phyloP scores from a whole-genome alignment of 768 basidiomycete species.

The Erythrobasidium yunnanense region DNA sequence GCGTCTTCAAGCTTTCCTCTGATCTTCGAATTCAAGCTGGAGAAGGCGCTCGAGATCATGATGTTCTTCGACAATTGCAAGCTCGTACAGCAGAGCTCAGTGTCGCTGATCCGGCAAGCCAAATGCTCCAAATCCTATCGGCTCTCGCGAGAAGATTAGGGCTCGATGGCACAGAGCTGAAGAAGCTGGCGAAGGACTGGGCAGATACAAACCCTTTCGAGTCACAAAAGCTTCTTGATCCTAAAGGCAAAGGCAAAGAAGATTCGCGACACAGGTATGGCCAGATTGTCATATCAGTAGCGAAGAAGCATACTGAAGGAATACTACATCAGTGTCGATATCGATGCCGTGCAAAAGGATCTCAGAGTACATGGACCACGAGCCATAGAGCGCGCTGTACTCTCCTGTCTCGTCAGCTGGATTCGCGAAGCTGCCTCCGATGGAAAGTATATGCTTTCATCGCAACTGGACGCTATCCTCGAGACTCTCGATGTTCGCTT shows the following conservation, averaged over 20 bases:
- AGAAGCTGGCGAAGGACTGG: conserved; percentile 1
- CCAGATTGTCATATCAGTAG: neutral
- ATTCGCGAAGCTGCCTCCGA: conserved; percentile 1
- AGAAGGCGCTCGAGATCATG: neutral
- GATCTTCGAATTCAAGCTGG: neutral
- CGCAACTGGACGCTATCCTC: conserved; percentile 11
- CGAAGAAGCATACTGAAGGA: neutral
- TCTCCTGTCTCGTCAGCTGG: conserved; percentile 16
- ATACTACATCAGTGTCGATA: neutral
- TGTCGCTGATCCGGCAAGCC: neutral
- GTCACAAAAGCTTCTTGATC: neutral
- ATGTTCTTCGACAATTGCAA: neutral
- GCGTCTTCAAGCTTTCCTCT: conserved; percentile 22
- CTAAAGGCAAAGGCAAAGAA: neutral
- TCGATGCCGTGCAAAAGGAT: neutral
- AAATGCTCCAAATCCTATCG: conserved; percentile 6
- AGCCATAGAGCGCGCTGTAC: conserved; percentile 16
- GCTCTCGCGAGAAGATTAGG: conserved; percentile 7
- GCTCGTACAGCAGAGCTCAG: neutral
- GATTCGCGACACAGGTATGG: neutral
- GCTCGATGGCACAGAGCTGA: conserved; percentile 2
- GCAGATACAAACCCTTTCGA: neutral
- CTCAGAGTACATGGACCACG: conserved; percentile 1
- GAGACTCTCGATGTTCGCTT: conserved; percentile 21
- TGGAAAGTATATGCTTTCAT: neutral